Conservation (phyloP, 106 monocot species). For the Triglochin maritima region DNA sequence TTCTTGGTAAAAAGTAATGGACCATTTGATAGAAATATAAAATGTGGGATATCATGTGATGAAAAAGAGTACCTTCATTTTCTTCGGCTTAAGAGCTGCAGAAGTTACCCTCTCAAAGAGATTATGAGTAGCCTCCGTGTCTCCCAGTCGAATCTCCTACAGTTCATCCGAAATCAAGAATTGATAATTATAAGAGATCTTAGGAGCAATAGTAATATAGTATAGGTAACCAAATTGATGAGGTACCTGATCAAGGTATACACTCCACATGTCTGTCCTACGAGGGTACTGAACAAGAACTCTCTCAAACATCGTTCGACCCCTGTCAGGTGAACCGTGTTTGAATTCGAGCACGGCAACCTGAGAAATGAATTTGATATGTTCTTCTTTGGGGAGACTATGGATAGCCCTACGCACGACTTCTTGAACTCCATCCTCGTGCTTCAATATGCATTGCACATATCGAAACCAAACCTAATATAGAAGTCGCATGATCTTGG, state of each 20-base stretch:
- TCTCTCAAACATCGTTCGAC: constrained; percentile 79
- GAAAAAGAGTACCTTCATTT: constrained; percentile 63
- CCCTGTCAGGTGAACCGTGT: constrained; percentile 52
- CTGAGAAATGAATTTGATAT: constrained; percentile 84
- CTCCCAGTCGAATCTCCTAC: constrained; percentile 76
- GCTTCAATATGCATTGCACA: constrained; percentile 43
- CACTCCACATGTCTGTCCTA: constrained; percentile 88
- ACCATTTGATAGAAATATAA: neutral
- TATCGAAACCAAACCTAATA: constrained; percentile 62
- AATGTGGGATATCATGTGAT: neutral
- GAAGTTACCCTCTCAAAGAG: constrained; percentile 88
- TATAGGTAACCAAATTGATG: neutral
- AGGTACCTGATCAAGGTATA: constrained; percentile 89
- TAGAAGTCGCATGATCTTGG: neutral
- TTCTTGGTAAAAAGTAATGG: too few relatives aligned
- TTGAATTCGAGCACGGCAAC: constrained; percentile 79
- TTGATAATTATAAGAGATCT: neutral
- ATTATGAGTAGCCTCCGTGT: constrained; percentile 50
- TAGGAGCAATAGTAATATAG: neutral
- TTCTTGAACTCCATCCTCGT: constrained; percentile 45
- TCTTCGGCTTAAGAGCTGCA: constrained; percentile 66
- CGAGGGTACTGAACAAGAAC: constrained; percentile 78
- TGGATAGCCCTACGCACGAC: constrained; percentile 68
- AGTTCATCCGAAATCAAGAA: constrained; percentile 1
- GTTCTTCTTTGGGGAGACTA: constrained; percentile 63